A percentile compares a stretch with the other conserved stretches of the same genome.
Evolutionary conservation across 2,329 filamentous ascomycete species (phyloP).

Genomic region (Fusarium lateritium): DNA sequence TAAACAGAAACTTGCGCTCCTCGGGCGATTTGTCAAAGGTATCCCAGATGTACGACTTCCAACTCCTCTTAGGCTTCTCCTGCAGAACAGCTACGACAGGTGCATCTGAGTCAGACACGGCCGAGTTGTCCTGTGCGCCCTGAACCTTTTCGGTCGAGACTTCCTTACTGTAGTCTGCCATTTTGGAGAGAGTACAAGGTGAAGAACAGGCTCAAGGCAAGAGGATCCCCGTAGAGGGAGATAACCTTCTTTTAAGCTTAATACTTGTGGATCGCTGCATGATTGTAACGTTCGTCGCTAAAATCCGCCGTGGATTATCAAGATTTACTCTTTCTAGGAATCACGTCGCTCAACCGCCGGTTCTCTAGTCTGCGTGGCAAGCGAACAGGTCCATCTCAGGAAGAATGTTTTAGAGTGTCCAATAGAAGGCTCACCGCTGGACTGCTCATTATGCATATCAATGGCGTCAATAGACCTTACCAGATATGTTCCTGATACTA

Average conservation of each 20-base stretch:
- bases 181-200: background rate
- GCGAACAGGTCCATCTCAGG: background rate
- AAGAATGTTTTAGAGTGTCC: background rate
- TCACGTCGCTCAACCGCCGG: background rate
- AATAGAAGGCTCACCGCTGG: background rate
- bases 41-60: constrained; percentile 65
- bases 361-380: background rate
- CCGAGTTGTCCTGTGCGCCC: rapidly evolving
- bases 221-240: rapidly evolving
- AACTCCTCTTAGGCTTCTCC: constrained; percentile 44
- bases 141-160: background rate
- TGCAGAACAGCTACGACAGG: constrained; percentile 8
- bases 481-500: background rate
- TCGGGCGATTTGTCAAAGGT: constrained; percentile 61
- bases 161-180: constrained; percentile 3
- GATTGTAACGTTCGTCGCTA: rapidly evolving
- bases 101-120: constrained; percentile 13
- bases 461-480: constrained; percentile 28
- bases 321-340: background rate
- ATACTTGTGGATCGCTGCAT: background rate
- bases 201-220: too few relatives aligned
- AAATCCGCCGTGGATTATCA: rapidly evolving
- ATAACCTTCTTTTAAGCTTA: constrained; percentile 33
- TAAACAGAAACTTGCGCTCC: constrained; percentile 60
- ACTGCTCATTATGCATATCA: constrained; percentile 17